Evolutionary conservation across 176 grass and related monocot species (phyloP).

Genomic region (Canna indica): DNA sequence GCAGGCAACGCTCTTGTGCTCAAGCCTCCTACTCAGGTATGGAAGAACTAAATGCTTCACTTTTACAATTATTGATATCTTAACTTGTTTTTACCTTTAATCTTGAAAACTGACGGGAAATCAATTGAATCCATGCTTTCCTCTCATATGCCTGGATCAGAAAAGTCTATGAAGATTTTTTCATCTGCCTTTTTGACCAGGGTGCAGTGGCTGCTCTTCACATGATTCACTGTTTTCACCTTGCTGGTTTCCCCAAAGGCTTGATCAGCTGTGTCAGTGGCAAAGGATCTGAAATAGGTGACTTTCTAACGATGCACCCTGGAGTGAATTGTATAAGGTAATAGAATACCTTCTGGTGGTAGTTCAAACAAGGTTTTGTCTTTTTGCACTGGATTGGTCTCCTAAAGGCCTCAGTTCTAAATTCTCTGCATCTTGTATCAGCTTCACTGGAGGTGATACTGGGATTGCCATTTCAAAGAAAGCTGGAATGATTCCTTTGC

Average conservation of each 20-base stretch:
- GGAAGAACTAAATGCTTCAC: neutral
- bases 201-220: conserved; percentile 94
- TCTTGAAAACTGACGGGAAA: no score
- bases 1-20: conserved; percentile 87
- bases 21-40: conserved; percentile 94
- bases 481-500: conserved; percentile 92
- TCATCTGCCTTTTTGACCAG: conserved; percentile 28
- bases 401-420: conserved; percentile 1
- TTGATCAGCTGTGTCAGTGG: conserved; percentile 85
- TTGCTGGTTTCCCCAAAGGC: conserved; percentile 94
- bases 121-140: no score
- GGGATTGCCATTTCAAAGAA: conserved; percentile 99
- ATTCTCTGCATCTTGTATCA: neutral
- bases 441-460: conserved; percentile 95
- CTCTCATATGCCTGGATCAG: no score
- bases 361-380: neutral
- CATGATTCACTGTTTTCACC: conserved; percentile 95
- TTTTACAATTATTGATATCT: neutral
- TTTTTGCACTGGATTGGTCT: conserved; percentile 10
- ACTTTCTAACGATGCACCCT: conserved; percentile 98
- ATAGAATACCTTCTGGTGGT: neutral
- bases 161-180: no score
- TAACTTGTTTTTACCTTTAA: no score
- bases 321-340: conserved; percentile 96
- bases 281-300: conserved; percentile 97